phyloP scores from a whole-genome alignment of 116 monocot species.

The Phalaenopsis hybrid region DNA sequence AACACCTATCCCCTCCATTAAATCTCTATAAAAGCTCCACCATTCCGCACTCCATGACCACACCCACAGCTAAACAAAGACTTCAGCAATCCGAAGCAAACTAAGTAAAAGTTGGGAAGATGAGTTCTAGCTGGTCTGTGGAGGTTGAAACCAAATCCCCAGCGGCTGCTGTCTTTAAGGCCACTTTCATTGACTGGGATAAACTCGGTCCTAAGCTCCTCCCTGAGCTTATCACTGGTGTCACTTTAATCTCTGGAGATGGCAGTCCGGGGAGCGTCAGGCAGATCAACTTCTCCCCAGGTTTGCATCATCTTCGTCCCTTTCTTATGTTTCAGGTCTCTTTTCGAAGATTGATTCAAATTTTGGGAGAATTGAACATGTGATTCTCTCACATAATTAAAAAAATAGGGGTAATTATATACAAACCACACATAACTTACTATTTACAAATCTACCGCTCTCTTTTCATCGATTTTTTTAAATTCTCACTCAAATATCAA shows the following conservation, averaged over 20 bases:
- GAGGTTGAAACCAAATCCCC: constrained; percentile 24
- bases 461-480: too few species aligned
- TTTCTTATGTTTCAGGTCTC: too few species aligned
- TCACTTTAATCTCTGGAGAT: constrained; percentile 18
- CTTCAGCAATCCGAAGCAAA: neutral
- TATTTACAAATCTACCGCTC: too few species aligned
- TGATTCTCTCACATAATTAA: too few species aligned
- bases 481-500: too few species aligned
- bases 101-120: neutral
- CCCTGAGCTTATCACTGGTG: constrained; percentile 22
- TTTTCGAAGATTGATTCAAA: too few species aligned
- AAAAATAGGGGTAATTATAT: neutral
- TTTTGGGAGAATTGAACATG: too few species aligned
- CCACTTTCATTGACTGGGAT: constrained; percentile 32
- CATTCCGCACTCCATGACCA: neutral
- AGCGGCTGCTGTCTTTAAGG: constrained; percentile 29
- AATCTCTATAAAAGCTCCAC: too few species aligned
- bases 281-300: constrained; percentile 43
- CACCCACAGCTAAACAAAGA: neutral
- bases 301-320: neutral
- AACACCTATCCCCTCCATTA: too few species aligned
- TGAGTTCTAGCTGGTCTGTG: constrained; percentile 14
- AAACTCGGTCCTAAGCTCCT: constrained; percentile 25
- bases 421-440: too few species aligned
- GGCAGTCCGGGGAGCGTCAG: constrained; percentile 29